Evolutionary conservation across 495 filamentous ascomycete genomes (phyloP).

Genomic region (Clohesyomyces aquaticus): DNA sequence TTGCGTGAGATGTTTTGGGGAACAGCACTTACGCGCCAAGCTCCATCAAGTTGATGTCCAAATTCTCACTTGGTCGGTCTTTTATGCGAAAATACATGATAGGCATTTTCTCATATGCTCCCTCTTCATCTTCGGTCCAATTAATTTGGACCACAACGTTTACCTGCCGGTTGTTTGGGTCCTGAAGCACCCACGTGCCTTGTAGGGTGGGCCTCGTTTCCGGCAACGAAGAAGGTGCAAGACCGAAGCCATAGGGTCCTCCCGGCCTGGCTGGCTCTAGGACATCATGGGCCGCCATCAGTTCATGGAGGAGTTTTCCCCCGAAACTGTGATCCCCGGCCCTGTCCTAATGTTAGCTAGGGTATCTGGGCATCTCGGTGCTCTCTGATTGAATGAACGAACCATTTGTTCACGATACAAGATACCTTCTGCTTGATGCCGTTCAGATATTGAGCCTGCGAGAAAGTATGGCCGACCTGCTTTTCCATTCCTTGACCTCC

Average conservation of each 20-base stretch:
- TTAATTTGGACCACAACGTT: conserved; percentile 29
- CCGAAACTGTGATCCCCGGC: background rate
- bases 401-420: conserved; percentile 19
- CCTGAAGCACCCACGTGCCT: conserved; percentile 20
- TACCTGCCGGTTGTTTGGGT: conserved; percentile 4
- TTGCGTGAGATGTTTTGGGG: too few relatives aligned
- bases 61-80: conserved; percentile 7
- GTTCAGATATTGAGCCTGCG: background rate
- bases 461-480: conserved; percentile 9
- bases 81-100: conserved; percentile 20
- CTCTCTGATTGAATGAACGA: too few relatives aligned
- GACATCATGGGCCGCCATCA: conserved; percentile 15
- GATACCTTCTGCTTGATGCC: background rate
- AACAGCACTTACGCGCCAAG: conserved; percentile 19
- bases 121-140: conserved; percentile 31
- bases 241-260: background rate
- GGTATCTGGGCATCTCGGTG: too few relatives aligned
- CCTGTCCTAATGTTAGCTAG: conserved; percentile 7
- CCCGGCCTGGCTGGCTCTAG: conserved; percentile 21
- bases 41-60: conserved; percentile 34
- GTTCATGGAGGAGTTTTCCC: background rate
- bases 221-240: conserved; percentile 8
- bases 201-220: conserved; percentile 23
- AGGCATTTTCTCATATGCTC: conserved; percentile 20
- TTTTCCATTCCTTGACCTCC: background rate